Evolutionary conservation across 164 flowering plant species (phyloP).

Genomic region (Vitis amurensis): DNA sequence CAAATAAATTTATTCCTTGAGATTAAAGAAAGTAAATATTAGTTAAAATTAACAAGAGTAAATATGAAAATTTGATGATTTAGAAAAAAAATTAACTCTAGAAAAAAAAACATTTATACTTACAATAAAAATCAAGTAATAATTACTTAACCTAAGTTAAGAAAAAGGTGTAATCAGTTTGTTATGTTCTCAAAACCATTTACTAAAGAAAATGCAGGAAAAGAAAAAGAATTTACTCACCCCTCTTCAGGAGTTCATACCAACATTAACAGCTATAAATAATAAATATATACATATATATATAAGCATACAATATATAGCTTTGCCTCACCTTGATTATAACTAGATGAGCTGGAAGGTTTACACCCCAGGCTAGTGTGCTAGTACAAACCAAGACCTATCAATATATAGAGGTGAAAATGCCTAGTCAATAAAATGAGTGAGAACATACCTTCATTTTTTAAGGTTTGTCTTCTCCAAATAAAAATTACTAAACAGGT

Average conservation of each 20-base stretch:
- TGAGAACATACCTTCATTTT: neutral
- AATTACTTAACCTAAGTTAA: too few species aligned
- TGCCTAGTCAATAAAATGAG: neutral
- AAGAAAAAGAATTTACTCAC: neutral
- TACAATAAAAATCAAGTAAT: too few species aligned
- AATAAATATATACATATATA: neutral
- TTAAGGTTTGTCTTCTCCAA: neutral
- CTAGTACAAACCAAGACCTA: conserved; percentile 96
- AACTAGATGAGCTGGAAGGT: conserved; percentile 98
- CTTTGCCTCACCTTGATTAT: conserved; percentile 73
- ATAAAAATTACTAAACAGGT: neutral
- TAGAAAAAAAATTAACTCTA: too few species aligned
- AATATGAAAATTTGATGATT: too few species aligned
- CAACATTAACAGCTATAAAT: too few species aligned
- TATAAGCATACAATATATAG: neutral
- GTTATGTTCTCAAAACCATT: neutral
- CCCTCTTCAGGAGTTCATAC: neutral
- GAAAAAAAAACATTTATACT: too few species aligned
- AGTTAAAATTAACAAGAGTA: too few species aligned
- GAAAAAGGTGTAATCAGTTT: too few species aligned
- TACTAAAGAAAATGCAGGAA: neutral
- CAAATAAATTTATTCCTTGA: too few species aligned
- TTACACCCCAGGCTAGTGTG: conserved; percentile 99
- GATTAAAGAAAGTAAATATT: too few species aligned
- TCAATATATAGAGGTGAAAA: neutral